phyloP scores from a whole-genome alignment of 2,329 filamentous ascomycete species.

The Penicillium brevicompactum region DNA sequence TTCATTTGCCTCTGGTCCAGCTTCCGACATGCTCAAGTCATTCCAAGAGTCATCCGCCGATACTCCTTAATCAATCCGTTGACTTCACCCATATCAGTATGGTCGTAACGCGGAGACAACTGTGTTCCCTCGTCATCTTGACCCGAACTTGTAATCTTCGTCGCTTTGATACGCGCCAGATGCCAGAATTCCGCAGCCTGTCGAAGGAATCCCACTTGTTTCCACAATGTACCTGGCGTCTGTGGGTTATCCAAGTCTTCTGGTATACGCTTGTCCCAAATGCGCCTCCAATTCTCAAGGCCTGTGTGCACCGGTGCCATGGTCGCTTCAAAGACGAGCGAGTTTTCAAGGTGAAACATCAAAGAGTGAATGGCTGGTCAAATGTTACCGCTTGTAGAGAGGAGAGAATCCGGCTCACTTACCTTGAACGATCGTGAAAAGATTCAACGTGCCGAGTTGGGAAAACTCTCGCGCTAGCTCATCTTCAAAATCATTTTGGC shows the following conservation, averaged over 20 bases:
- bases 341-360: slow-evolving; percentile 27
- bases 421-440: slow-evolving; percentile 29
- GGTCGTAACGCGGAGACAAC: slow-evolving; percentile 18
- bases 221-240: slow-evolving; percentile 25
- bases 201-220: slow-evolving; percentile 27
- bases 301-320: slow-evolving; percentile 24
- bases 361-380: slow-evolving; percentile 24
- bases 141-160: slow-evolving; percentile 13
- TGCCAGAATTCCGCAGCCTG: slow-evolving; percentile 33
- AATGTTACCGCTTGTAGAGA: not conserved
- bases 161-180: slow-evolving; percentile 25
- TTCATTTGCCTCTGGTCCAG: no score
- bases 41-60: slow-evolving; percentile 22
- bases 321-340: slow-evolving; percentile 26
- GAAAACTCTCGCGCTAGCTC: slow-evolving; percentile 16
- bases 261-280: slow-evolving; percentile 25
- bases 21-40: not conserved
- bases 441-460: slow-evolving; percentile 25
- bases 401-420: not conserved
- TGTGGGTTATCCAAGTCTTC: slow-evolving; percentile 21
- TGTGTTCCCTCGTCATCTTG: slow-evolving; percentile 1
- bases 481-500: slow-evolving; percentile 16
- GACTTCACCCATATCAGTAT: slow-evolving; percentile 29
- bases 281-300: slow-evolving; percentile 29
- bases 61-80: slow-evolving; percentile 30